Evolutionary conservation across 208 protist genomes (phyloP), one percentile per base, ranked within the genome.

Genomic region (Trypanosoma mega): DNA sequence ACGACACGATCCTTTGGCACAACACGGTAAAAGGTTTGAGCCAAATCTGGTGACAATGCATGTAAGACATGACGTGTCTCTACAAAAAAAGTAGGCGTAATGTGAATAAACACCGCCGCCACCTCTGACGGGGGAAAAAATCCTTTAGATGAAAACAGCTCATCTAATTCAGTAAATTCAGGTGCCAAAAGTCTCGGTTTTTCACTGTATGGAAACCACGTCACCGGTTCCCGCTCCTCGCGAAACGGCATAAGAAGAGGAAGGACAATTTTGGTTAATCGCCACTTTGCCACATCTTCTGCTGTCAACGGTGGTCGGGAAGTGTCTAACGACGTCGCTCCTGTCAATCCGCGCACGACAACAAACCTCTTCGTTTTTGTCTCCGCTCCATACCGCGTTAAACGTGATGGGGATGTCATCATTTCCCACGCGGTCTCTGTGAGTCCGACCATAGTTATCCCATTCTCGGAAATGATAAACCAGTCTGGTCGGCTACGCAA

Each of bases 51-150:
- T 3, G 85, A 76, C 23, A 93, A 34, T 1, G 48, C 43, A 6
- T 60, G 47, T 14, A 90, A 53, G 9, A 92, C 69, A 39, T 82
- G 62, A 0, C 82, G 72, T 7, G 59, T 62, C 34, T 95, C 85
- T 9, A 95, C 85, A 46, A 74, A 83, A 68, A 84, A 95, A 8
- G 85, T 92, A 0, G 89, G 89, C 0, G 80, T 76, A 12, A 85
- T 70, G 16, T 65, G 67, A 23, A 95, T 71, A 60, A 95, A 77
- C 2, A 72, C 85, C 24, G 89, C 70, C 7, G 85, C 85, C 3
- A 95, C 69, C 50, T 95, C 83, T 8, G 82, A 89, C 0, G 73
- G 68, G 0, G 85, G 78, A 53, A 81, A 92, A 24, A 74, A 68
- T 9, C 89, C 89, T 33, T 82, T 87, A 29, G 81, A 63, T 1